A percentile compares a stretch with the other conserved stretches of the same genome.
Conservation (phyloP, 2,329 filamentous ascomycete species). For the Colletotrichum tanaceti region DNA sequence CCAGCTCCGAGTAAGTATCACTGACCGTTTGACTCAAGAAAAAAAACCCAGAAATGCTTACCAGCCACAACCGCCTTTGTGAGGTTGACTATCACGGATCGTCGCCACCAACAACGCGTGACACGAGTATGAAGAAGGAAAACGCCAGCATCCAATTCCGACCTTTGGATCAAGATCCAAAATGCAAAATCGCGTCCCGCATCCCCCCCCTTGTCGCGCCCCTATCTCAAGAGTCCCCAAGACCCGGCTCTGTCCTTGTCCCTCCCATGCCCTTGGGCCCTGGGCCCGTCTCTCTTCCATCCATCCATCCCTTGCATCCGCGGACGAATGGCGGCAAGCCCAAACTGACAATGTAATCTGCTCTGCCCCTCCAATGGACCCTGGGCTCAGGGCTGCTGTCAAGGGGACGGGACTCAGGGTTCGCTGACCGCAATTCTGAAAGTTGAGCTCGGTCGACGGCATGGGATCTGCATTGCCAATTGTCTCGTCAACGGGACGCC, state of each 20-base stretch:
- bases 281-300: slow-evolving; percentile 12
- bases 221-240: slow-evolving; percentile 6
- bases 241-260: slow-evolving; percentile 1
- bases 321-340: slow-evolving; percentile 34
- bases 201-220: slow-evolving; percentile 15
- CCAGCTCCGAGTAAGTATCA: background rate
- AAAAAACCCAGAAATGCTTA: background rate
- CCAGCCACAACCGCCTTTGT: background rate
- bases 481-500: slow-evolving; percentile 14
- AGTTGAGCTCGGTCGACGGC: slow-evolving; percentile 23
- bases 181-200: slow-evolving; percentile 8
- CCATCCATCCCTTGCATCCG: slow-evolving; percentile 29
- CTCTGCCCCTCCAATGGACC: slow-evolving; percentile 37
- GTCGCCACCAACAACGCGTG: background rate
- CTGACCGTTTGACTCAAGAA: too few relatives aligned
- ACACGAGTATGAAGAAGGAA: slow-evolving; percentile 7
- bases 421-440: slow-evolving; percentile 20
- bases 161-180: background rate
- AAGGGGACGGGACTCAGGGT: slow-evolving; percentile 5
- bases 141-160: slow-evolving; percentile 2
- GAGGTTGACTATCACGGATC: background rate
- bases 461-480: slow-evolving; percentile 30
- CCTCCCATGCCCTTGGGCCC: slow-evolving; percentile 15
- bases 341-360: slow-evolving; percentile 36
- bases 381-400: slow-evolving; percentile 5